These are phyloP conservation scores for Phaeoacremonium minimum DNA, from an alignment of 2,329 filamentous ascomycete species.

Conservation along the genomic window DNA sequence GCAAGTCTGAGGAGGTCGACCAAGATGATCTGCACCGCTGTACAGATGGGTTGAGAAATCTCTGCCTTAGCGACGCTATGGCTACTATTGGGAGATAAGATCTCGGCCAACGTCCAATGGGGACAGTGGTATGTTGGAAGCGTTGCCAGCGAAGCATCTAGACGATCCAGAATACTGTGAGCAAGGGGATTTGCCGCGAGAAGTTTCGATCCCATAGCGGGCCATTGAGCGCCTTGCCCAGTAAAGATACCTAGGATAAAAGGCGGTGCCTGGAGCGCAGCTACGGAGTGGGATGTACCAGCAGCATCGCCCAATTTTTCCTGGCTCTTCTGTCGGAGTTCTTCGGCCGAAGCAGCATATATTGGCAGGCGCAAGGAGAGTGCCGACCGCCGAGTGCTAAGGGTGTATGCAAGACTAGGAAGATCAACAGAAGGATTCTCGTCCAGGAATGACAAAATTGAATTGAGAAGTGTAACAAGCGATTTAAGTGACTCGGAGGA, in stretches of 20 bases:
- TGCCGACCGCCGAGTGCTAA: neutral
- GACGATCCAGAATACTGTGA: slow-evolving; percentile 7
- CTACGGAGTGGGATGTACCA: neutral
- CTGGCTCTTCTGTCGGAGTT: neutral
- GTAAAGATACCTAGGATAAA: slow-evolving; percentile 19
- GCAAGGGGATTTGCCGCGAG: slow-evolving; percentile 12
- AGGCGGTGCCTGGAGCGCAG: slow-evolving; percentile 1
- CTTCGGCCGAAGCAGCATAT: neutral
- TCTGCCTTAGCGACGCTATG: slow-evolving; percentile 3
- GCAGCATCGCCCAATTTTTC: neutral
- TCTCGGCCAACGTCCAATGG: slow-evolving; percentile 7
- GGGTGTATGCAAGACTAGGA: neutral
- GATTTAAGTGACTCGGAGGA: neutral
- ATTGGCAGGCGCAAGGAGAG: neutral
- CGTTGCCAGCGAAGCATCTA: slow-evolving; percentile 2
- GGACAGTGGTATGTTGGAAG: slow-evolving; percentile 1
- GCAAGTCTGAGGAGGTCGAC: slow-evolving; percentile 28
- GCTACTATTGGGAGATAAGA: slow-evolving; percentile 6
- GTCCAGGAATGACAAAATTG: slow-evolving; percentile 3
- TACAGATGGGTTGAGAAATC: slow-evolving; percentile 24
- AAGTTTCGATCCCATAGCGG: slow-evolving; percentile 22
- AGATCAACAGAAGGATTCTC: neutral
- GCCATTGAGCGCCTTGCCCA: slow-evolving; percentile 25
- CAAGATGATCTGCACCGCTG: slow-evolving; percentile 33
- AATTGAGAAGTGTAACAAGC: neutral